Percentiles rank a stretch among this genome's conserved stretches.
phyloP scores from a whole-genome alignment of 139 green algal species.

The Ettlia oleoabundans region DNA sequence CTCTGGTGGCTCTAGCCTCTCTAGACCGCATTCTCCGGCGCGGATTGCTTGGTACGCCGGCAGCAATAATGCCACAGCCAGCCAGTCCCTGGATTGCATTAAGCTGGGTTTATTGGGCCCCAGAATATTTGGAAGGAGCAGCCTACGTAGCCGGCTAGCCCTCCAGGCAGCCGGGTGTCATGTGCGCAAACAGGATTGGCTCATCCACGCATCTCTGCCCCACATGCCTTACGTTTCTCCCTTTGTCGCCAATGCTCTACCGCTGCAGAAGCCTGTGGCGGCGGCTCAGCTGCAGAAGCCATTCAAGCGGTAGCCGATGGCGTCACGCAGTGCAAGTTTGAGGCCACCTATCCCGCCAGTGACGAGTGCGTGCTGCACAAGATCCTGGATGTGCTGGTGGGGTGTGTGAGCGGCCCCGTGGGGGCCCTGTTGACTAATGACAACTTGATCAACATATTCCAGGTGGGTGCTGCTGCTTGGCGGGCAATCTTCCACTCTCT shows the following conservation, averaged over 20 bases:
- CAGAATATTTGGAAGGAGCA: too few relatives aligned
- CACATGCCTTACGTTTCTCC: neutral
- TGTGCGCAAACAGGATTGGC: too few relatives aligned
- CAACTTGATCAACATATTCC: conserved; percentile 78
- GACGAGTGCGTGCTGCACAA: conserved; percentile 96
- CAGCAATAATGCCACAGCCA: neutral
- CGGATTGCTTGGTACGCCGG: conserved; percentile 74
- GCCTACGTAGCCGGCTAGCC: too few relatives aligned
- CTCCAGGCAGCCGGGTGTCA: too few relatives aligned
- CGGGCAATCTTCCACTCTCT: neutral
- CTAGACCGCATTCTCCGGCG: conserved; percentile 81
- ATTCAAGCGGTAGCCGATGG: conserved; percentile 89
- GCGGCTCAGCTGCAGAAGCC: conserved; percentile 55
- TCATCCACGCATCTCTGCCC: neutral
- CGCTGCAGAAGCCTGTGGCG: conserved; percentile 49
- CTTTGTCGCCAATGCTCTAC: too few relatives aligned
- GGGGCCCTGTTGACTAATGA: conserved; percentile 66
- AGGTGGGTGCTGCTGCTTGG: neutral
- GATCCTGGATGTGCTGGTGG: conserved; percentile 90
- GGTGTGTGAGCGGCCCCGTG: conserved; percentile 60
- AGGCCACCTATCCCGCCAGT: conserved; percentile 85
- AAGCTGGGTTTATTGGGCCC: too few relatives aligned
- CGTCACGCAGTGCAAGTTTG: conserved; percentile 94
- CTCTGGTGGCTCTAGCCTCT: conserved; percentile 82
- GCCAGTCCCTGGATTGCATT: neutral